A percentile compares a stretch with the other conserved stretches of the same genome.
These are phyloP conservation scores for Rauvolfia tetraphylla DNA, from an alignment of 257 asterid genomes.

Conservation along the genomic window DNA sequence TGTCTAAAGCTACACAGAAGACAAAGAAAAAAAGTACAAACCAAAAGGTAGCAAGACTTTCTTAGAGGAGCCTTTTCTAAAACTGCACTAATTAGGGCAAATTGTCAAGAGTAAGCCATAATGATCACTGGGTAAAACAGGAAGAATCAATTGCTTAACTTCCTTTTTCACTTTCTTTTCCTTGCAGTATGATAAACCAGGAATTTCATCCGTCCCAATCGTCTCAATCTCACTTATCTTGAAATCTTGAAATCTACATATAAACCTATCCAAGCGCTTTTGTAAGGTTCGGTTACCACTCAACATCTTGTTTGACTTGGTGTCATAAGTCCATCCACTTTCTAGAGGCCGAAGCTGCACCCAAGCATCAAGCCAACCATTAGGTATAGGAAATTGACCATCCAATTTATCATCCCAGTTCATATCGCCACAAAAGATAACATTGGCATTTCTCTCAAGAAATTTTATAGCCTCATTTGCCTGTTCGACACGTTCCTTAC, in stretches of 20 bases:
- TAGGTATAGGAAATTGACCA: slow-evolving; percentile 67
- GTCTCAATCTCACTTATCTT: slow-evolving; percentile 49
- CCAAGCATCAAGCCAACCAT: slow-evolving; percentile 94
- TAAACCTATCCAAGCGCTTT: slow-evolving; percentile 70
- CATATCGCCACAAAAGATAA: slow-evolving; percentile 90
- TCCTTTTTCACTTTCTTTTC: slow-evolving; percentile 69
- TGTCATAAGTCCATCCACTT: slow-evolving; percentile 86
- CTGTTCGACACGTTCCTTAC: slow-evolving; percentile 83
- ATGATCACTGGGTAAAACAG: slow-evolving; percentile 95
- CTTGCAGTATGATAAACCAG: slow-evolving; percentile 49
- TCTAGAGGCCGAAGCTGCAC: slow-evolving; percentile 60
- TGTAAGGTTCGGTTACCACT: slow-evolving; percentile 61
- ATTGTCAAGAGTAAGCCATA: slow-evolving; percentile 81
- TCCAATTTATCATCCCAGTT: slow-evolving; percentile 91
- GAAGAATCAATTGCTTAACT: slow-evolving; percentile 60
- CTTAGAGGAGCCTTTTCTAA: neutral
- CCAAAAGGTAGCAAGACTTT: neutral
- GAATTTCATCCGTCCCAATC: slow-evolving; percentile 85
- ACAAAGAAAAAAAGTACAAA: neutral
- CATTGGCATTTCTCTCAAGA: slow-evolving; percentile 56
- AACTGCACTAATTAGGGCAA: slow-evolving; percentile 20
- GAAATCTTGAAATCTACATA: slow-evolving; percentile 67
- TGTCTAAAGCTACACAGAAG: neutral
- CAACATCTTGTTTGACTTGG: slow-evolving; percentile 89
- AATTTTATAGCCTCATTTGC: slow-evolving; percentile 69